phyloP scores from a whole-genome alignment of 179 eudicot species.

The Beta lomatogona region DNA sequence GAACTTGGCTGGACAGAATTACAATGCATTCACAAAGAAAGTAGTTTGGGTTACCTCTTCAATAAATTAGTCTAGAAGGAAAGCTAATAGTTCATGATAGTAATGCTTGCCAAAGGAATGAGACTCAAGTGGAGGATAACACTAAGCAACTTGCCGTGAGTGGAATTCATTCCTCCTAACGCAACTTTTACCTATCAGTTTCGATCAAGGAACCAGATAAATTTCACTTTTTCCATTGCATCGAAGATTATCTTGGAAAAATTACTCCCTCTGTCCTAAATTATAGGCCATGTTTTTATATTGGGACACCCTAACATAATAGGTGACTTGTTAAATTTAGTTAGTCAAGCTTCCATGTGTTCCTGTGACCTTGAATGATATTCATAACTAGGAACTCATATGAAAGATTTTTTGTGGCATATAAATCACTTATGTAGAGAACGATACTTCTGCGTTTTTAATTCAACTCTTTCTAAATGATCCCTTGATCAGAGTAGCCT shows the following conservation, averaged over 20 bases:
- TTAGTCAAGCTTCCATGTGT: too few relatives aligned
- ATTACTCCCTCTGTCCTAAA: background rate
- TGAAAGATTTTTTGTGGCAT: too few relatives aligned
- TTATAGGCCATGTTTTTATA: too few relatives aligned
- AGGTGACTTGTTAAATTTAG: too few relatives aligned
- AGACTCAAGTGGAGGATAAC: conserved; percentile 60
- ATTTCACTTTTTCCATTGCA: background rate
- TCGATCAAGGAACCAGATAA: conserved; percentile 71
- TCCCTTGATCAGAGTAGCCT: too few relatives aligned
- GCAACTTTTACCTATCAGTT: conserved; percentile 73
- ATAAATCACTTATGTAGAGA: too few relatives aligned
- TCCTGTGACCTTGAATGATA: too few relatives aligned
- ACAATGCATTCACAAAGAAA: background rate
- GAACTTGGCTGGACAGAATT: background rate
- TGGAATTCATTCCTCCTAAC: conserved; percentile 64
- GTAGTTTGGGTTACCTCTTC: background rate
- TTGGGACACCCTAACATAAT: too few relatives aligned
- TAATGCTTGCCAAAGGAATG: conserved; percentile 22
- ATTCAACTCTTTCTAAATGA: too few relatives aligned
- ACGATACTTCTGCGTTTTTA: too few relatives aligned
- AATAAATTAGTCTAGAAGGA: background rate
- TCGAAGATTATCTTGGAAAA: background rate
- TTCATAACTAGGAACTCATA: too few relatives aligned
- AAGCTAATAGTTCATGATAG: background rate
- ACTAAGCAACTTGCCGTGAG: conserved; percentile 82